phyloP scores from a whole-genome alignment of 2,329 filamentous ascomycete species.

The Stemphylium beticola region DNA sequence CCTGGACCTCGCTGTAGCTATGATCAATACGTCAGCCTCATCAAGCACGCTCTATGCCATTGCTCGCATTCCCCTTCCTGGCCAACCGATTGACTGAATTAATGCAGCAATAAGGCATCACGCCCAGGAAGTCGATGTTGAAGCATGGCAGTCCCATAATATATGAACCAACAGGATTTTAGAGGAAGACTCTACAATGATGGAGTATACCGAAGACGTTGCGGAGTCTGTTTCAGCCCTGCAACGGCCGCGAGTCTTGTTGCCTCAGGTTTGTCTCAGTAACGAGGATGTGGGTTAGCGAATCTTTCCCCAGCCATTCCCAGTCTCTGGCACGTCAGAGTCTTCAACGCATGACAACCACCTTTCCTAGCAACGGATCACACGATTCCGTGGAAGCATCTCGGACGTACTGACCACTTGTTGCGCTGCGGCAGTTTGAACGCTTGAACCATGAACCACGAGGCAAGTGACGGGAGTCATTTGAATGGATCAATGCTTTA shows the following conservation, averaged over 20 bases:
- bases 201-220: not conserved
- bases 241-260: conserved; percentile 7
- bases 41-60: too few relatives aligned
- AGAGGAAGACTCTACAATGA: not conserved
- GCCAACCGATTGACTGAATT: too few relatives aligned
- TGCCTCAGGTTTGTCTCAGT: conserved; percentile 27
- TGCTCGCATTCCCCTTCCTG: too few relatives aligned
- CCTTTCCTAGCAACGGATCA: not conserved
- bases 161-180: not conserved
- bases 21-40: too few relatives aligned
- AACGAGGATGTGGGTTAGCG: conserved; percentile 3
- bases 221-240: conserved; percentile 19
- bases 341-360: conserved; percentile 5
- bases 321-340: not conserved
- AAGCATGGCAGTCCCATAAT: too few relatives aligned
- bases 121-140: too few relatives aligned
- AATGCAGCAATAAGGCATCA: too few relatives aligned
- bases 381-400: conserved; percentile 2
- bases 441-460: conserved; percentile 6
- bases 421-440: not conserved
- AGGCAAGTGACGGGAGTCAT: not conserved
- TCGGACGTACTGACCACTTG: conserved; percentile 1
- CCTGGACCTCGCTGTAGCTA: too few relatives aligned
- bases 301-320: not conserved
- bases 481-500: not conserved